phyloP scores from a whole-genome alignment of 768 basidiomycete species.

The Suillus paluster region DNA sequence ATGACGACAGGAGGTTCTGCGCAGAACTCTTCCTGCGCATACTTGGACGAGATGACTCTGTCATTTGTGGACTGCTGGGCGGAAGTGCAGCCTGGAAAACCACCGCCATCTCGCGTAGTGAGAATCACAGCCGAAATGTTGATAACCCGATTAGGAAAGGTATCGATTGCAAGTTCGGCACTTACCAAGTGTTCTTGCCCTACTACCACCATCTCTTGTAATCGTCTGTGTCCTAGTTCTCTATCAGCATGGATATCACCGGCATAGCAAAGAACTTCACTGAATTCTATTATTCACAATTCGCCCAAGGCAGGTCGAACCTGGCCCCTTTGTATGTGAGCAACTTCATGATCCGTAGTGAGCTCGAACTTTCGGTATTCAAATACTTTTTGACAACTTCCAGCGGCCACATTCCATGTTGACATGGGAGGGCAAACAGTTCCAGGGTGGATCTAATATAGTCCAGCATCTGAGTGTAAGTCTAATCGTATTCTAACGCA shows the following conservation, averaged over 20 bases:
- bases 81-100: conserved; percentile 22
- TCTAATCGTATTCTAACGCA: not conserved
- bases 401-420: conserved; percentile 87
- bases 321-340: conserved; percentile 81
- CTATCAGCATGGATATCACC: conserved; percentile 73
- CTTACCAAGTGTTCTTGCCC: conserved; percentile 6
- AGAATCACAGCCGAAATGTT: conserved; percentile 6
- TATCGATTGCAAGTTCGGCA: conserved; percentile 1
- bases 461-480: conserved; percentile 75
- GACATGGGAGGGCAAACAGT: conserved; percentile 70
- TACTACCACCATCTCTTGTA: conserved; percentile 11
- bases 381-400: conserved; percentile 25
- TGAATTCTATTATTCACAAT: conserved; percentile 82
- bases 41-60: conserved; percentile 48
- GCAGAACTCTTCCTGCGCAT: conserved; percentile 89
- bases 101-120: conserved; percentile 17
- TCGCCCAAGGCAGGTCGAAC: conserved; percentile 62
- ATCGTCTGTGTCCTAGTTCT: conserved; percentile 20
- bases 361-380: conserved; percentile 26
- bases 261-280: conserved; percentile 78
- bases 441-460: conserved; percentile 61
- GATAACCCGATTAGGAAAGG: conserved; percentile 23
- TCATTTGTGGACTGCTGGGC: conserved; percentile 32
- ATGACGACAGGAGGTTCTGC: conserved; percentile 79
- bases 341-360: conserved; percentile 22